These are phyloP conservation scores for Miscanthus sacchariflorus DNA, from an alignment of 202 grass and related monocot species.

Conservation along the genomic window DNA sequence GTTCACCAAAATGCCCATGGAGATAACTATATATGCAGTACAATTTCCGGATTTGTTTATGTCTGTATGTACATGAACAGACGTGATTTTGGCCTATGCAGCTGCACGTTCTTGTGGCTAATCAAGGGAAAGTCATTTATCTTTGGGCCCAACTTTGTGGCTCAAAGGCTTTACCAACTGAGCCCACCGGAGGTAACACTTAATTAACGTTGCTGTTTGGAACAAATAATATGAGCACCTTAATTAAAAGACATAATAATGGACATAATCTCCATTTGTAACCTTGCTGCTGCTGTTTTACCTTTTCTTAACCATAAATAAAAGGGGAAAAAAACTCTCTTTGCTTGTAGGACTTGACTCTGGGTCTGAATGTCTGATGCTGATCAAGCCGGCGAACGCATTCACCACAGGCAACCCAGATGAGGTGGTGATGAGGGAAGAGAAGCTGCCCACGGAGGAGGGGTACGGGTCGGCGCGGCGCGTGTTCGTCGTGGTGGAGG, in stretches of 20 bases:
- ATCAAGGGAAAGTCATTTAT: slow-evolving; percentile 32
- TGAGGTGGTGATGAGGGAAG: slow-evolving; percentile 19
- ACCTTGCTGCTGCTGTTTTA: neutral
- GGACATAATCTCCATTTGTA: too few species aligned
- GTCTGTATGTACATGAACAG: too few species aligned
- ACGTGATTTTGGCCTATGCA: too few species aligned
- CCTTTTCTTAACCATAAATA: too few species aligned
- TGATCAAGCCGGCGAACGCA: slow-evolving; percentile 37
- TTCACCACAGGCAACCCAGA: slow-evolving; percentile 15
- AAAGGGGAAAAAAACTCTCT: neutral
- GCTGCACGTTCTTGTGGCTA: too few species aligned
- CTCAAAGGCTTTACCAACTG: slow-evolving; percentile 32
- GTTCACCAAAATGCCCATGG: too few species aligned
- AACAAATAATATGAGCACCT: too few species aligned
- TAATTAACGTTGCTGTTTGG: too few species aligned
- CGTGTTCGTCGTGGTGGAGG: slow-evolving; percentile 43
- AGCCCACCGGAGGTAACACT: slow-evolving; percentile 38
- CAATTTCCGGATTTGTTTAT: too few species aligned
- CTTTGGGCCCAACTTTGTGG: slow-evolving; percentile 40
- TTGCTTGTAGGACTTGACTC: slow-evolving; percentile 43
- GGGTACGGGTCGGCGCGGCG: slow-evolving; percentile 42
- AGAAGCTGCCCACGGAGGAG: slow-evolving; percentile 25
- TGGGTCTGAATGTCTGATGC: slow-evolving; percentile 15
- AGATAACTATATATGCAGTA: too few species aligned
- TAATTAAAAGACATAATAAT: too few species aligned